phyloP scores from a whole-genome alignment of 768 basidiomycete species.

The Mrakia frigida region DNA sequence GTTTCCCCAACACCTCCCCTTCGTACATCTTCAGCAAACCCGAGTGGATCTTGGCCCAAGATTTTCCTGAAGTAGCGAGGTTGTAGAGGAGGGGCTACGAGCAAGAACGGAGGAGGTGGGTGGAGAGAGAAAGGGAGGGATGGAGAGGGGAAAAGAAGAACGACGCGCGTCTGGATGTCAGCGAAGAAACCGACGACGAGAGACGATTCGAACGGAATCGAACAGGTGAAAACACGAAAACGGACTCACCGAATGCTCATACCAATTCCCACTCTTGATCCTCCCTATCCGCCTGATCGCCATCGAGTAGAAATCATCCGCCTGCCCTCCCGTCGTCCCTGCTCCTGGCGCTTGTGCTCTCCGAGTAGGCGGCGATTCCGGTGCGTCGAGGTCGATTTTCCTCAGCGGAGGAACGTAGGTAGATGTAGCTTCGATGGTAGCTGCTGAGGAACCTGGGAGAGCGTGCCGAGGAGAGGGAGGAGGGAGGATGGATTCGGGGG shows the following conservation, averaged over 20 bases:
- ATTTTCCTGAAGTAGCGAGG: slow-evolving; percentile 70
- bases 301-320: slow-evolving; percentile 68
- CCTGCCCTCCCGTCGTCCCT: no score
- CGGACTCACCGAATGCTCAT: slow-evolving; percentile 63
- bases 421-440: slow-evolving; percentile 33
- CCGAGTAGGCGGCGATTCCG: background rate
- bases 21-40: slow-evolving; percentile 96
- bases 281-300: slow-evolving; percentile 58
- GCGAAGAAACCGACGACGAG: no score
- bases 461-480: slow-evolving; percentile 29
- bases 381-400: background rate
- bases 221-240: slow-evolving; percentile 34
- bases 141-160: slow-evolving; percentile 22
- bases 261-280: slow-evolving; percentile 81
- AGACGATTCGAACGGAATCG: slow-evolving; percentile 37
- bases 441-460: slow-evolving; percentile 48
- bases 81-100: slow-evolving; percentile 66
- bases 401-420: background rate
- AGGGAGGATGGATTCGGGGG: slow-evolving; percentile 29
- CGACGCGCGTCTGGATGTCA: background rate
- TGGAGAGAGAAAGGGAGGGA: slow-evolving; percentile 10
- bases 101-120: background rate
- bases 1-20: slow-evolving; percentile 87
- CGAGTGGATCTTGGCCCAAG: slow-evolving; percentile 82
- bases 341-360: background rate